Evolutionary conservation across 129 eudicot genomes (phyloP).

Genomic region (Lonicera japonica): DNA sequence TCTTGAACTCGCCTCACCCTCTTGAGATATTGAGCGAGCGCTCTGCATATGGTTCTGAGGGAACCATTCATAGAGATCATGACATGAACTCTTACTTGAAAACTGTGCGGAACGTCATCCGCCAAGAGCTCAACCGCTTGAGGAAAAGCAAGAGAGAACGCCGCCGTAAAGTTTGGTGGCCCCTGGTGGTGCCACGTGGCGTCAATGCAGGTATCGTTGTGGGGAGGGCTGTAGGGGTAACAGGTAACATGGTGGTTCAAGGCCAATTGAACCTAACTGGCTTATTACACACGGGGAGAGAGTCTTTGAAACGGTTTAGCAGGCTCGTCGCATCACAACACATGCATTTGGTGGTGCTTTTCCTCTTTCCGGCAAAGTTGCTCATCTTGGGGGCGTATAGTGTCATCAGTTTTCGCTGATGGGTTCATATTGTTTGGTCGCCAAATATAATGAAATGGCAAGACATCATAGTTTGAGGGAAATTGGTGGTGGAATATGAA

Average conservation of each 20-base stretch:
- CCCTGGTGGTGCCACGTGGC: slow-evolving; percentile 43
- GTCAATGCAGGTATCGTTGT: slow-evolving; percentile 12
- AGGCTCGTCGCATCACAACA: slow-evolving; percentile 66
- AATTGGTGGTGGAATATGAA: not conserved
- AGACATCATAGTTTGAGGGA: not conserved
- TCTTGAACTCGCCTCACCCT: slow-evolving; percentile 85
- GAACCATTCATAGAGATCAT: slow-evolving; percentile 70
- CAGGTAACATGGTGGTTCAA: slow-evolving; percentile 15
- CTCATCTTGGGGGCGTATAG: slow-evolving; percentile 36
- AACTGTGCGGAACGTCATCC: slow-evolving; percentile 60
- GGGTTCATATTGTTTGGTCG: not conserved
- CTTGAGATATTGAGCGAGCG: slow-evolving; percentile 89
- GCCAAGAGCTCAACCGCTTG: slow-evolving; percentile 52
- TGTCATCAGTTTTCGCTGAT: slow-evolving; percentile 24
- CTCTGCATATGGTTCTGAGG: slow-evolving; percentile 67
- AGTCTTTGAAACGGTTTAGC: slow-evolving; percentile 58
- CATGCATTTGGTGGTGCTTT: slow-evolving; percentile 65
- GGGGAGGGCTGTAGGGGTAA: slow-evolving; percentile 13
- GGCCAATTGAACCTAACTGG: slow-evolving; percentile 44
- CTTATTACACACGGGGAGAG: slow-evolving; percentile 41
- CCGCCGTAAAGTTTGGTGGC: slow-evolving; percentile 68
- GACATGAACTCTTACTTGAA: slow-evolving; percentile 72
- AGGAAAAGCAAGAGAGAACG: slow-evolving; percentile 54
- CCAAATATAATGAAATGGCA: not conserved
- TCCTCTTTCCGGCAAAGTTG: slow-evolving; percentile 58